Evolutionary conservation across 2,329 filamentous ascomycete genomes (phyloP), one percentile per base, ranked within the genome.

Genomic region (Parascedosporium putredinis): DNA sequence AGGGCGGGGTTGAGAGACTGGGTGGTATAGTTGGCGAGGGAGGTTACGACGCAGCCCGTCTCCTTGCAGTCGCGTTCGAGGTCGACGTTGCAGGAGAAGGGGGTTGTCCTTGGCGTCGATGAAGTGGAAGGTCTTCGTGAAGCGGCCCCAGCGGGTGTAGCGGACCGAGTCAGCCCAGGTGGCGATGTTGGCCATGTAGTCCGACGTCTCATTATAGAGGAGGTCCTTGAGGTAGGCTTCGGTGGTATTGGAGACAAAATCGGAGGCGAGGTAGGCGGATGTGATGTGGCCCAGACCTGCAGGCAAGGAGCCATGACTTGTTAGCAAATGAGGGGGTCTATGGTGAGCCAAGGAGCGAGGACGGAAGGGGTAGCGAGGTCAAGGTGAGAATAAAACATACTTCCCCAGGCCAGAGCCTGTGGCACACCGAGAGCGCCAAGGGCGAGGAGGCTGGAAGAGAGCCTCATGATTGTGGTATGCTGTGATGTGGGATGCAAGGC

Each of bases 141-240:
- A 84, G 33, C 70, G 69, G 12, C 78, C 80, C 67, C 76, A 81
- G 61, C 73, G 71, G 6, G 77, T 82, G 65, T 84, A 84, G 22
- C 80, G 73, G 61, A 81, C 72, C 34, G 72, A 79, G 65, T 85
- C 81, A 25, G 81, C 81, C 82, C 82, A 85, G 8, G 78, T 78
- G 3, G 82, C 81, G 3, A 84, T 74, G 51, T 71, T 71, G 45
- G 80, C 79, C 23, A 85, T 70, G 58, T 83, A 83, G 57, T 79
- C 72, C 50, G 67, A 63, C 2, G 73, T 73, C 31, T 73, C 60
- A 60, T 75, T 77, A 54, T 70, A 64, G 38, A 85, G 69, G 47
- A 84, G 67, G 4, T 65, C 60, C 59, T 84, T 74, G 58, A 84
- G 75, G 60, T 76, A 78, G 34, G 65, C 53, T 20, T 76, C 67